Base-by-base conservation (phyloP, 2,329 filamentous ascomycete genomes). In the Pyrenophora graminea region DNA sequence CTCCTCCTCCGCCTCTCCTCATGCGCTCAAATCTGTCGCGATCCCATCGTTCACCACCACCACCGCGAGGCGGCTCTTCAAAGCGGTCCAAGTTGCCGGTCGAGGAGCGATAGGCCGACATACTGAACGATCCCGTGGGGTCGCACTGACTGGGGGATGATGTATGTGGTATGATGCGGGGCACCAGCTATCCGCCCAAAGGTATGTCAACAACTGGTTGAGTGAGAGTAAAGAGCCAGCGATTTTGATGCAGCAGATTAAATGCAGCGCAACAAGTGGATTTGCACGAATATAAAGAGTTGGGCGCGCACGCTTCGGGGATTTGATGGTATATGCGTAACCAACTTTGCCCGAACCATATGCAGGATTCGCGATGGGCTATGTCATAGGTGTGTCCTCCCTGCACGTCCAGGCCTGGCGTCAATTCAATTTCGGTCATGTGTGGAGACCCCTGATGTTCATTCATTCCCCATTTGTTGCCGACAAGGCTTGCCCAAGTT, bases 21-120 rank as follows among this genome's bases (percentile, higher is more conserved):
- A 77, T 74, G 52, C 77, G 74, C 66, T 80, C 78, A 56, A 80
- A 80, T 52, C 74, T 74, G 51, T 79, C 77, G 51, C 78, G 73
- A 58, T 80, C 78, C 78, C 78, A 80, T 61, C 78, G 72, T 58
- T 79, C 62, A 39, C 61, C 63, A 30, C 53, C 56, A 38, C 51
- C 47, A 30, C 48, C 54, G 27, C 68, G 63, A 32, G 74, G 72
- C 13, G 66, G 61, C 13, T 64, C 58, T 23, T 79, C 77, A 54
- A 69, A 73, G 57, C 71, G 73, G 37, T 73, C 72, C 39, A 79
- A 69, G 49, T 75, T 71, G 55, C 75, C 76, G 17, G 73, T 72
- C n/a, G 75, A 77, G 46, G 70, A 69, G 47, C 71, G 67, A 57
- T 71, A 72, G 30, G 32, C 48, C 10, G 52, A 55, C 68, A 71